Evolutionary conservation across 2,329 filamentous ascomycete genomes (phyloP).

Genomic region (Calonectria pteridis): DNA sequence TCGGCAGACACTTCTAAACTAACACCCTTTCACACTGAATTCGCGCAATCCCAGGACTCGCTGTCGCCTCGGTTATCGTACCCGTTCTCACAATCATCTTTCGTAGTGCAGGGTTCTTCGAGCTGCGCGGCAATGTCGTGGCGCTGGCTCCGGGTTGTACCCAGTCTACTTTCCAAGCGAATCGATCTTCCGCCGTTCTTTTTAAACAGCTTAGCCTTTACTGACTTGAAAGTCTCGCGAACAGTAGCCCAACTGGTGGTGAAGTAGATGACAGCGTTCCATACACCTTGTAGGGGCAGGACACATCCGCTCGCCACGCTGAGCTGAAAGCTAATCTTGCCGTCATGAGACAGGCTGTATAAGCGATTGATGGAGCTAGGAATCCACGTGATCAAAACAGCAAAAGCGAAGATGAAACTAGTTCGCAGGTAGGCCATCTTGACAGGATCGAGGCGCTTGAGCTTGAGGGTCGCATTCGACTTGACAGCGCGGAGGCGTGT

Average conservation of each 20-base stretch:
- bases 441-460: slow-evolving; percentile 61
- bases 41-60: slow-evolving; percentile 18
- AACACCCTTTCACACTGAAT: background rate
- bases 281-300: slow-evolving; percentile 81
- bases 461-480: slow-evolving; percentile 48
- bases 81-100: background rate
- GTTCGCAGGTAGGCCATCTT: slow-evolving; percentile 72
- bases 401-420: slow-evolving; percentile 71
- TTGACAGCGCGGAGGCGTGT: slow-evolving; percentile 41
- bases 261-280: slow-evolving; percentile 84
- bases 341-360: slow-evolving; percentile 69
- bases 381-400: slow-evolving; percentile 71
- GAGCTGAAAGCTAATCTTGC: slow-evolving; percentile 69
- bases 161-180: slow-evolving; percentile 46
- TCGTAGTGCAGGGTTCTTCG: slow-evolving; percentile 14
- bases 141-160: slow-evolving; percentile 32
- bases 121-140: slow-evolving; percentile 40
- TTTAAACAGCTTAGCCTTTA: slow-evolving; percentile 30
- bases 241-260: slow-evolving; percentile 68
- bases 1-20: background rate
- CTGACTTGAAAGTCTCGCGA: slow-evolving; percentile 40
- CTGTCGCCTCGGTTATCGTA: background rate
- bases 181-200: slow-evolving; percentile 23
- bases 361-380: slow-evolving; percentile 80
- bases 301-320: slow-evolving; percentile 79